Percentiles rank a stretch among this genome's conserved stretches.
Conservation (phyloP, 176 grass and related monocot genomes). For the Alopecurus myosuroides region DNA sequence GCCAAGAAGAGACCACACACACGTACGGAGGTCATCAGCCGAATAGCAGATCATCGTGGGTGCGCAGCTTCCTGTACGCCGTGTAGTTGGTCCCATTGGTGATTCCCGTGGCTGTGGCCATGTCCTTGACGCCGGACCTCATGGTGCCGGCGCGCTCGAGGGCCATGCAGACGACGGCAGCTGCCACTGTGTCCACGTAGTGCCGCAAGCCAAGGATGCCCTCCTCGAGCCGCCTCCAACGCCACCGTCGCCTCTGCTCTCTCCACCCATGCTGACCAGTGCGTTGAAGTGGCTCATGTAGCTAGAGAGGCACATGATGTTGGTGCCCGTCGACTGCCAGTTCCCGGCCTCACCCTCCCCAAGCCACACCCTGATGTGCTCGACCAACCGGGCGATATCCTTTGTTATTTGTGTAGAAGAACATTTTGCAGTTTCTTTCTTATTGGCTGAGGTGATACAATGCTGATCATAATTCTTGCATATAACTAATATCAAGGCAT, state of each 20-base stretch:
- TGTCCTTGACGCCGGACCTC: constrained; percentile 9
- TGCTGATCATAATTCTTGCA: too few relatives aligned
- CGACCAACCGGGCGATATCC: constrained; percentile 18
- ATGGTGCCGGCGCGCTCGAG: background rate
- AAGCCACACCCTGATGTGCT: constrained; percentile 26
- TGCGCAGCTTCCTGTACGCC: constrained; percentile 16
- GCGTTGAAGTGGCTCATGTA: constrained; percentile 26
- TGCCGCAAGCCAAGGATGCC: constrained; percentile 12
- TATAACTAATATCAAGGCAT: too few relatives aligned
- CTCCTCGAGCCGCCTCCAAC: background rate
- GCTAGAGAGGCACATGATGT: background rate
- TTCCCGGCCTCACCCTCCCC: constrained; percentile 7
- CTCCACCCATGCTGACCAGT: constrained; percentile 15
- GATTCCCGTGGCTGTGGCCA: constrained; percentile 35
- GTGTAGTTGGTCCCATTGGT: constrained; percentile 21
- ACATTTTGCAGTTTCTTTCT: too few relatives aligned
- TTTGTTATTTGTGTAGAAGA: too few relatives aligned
- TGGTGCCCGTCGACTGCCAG: background rate
- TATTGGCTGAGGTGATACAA: too few relatives aligned
- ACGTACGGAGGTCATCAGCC: background rate
- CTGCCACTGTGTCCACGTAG: constrained; percentile 19
- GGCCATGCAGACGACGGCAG: constrained; percentile 25
- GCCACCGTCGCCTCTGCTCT: background rate
- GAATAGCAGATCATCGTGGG: constrained; percentile 10
- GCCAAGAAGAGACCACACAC: background rate